A percentile compares a stretch with the other conserved stretches of the same genome.
phyloP scores from a whole-genome alignment of 148 eudicot species.

The Talinum fruticosum region DNA sequence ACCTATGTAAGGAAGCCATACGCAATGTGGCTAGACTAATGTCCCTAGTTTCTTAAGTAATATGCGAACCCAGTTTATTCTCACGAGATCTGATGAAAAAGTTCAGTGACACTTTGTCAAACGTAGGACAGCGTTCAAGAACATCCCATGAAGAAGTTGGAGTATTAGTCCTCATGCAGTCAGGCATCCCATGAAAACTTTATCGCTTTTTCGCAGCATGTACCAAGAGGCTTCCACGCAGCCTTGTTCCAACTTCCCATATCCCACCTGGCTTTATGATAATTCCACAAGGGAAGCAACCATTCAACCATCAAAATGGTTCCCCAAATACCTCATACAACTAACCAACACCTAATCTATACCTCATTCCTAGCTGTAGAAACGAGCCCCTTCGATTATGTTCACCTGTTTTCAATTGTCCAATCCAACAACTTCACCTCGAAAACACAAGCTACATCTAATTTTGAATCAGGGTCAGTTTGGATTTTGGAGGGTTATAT shows the following conservation, averaged over 20 bases:
- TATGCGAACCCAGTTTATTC: background rate
- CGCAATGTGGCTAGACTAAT: too few species aligned
- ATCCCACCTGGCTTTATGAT: background rate
- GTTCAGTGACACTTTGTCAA: background rate
- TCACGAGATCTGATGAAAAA: background rate
- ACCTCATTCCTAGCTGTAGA: background rate
- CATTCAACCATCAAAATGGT: background rate
- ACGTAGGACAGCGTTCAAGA: background rate
- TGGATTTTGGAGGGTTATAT: background rate
- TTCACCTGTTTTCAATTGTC: too few species aligned
- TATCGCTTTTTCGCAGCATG: background rate
- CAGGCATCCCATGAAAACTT: conserved; percentile 3
- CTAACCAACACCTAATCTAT: background rate
- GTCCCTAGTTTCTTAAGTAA: too few species aligned
- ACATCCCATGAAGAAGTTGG: background rate
- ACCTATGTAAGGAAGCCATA: too few species aligned
- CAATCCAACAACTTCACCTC: background rate
- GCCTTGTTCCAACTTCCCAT: background rate
- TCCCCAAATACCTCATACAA: background rate
- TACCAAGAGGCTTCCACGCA: too few species aligned
- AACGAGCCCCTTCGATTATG: background rate
- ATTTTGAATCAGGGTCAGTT: background rate
- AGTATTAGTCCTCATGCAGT: background rate
- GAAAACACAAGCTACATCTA: background rate
- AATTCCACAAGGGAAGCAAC: background rate